Percentiles rank a stretch among this genome's conserved stretches.
phyloP scores from a whole-genome alignment of 768 basidiomycete genomes.

The Lactarius indigo region DNA sequence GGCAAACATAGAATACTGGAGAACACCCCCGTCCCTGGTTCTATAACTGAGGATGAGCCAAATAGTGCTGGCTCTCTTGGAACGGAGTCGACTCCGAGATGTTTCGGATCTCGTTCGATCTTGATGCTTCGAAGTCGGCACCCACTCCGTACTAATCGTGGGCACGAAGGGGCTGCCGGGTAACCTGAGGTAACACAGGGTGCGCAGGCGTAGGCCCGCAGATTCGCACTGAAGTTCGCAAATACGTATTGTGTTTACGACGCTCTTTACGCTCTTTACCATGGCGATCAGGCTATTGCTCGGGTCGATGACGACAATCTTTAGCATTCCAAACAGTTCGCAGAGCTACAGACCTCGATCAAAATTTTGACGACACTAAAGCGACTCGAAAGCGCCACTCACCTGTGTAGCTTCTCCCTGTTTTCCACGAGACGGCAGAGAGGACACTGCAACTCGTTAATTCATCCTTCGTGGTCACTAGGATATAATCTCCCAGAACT shows the following conservation, averaged over 20 bases:
- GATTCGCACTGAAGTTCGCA: slow-evolving; percentile 7
- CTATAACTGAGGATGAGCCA: neutral
- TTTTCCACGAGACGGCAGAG: slow-evolving; percentile 17
- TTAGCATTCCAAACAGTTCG: neutral
- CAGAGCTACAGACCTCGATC: neutral
- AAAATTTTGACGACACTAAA: neutral
- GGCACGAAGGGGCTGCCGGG: neutral
- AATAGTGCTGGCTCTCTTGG: slow-evolving; percentile 8
- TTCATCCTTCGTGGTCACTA: neutral
- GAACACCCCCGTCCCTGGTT: neutral
- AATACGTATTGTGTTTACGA: neutral
- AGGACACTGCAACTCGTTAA: neutral
- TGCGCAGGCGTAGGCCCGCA: neutral
- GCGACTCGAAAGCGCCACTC: neutral
- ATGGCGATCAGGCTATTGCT: slow-evolving; percentile 4
- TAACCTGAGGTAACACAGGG: slow-evolving; percentile 9
- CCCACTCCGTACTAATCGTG: slow-evolving; percentile 3
- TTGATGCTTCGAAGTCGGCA: neutral
- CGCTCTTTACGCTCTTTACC: neutral
- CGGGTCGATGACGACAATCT: slow-evolving; percentile 2
- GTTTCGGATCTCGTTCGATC: neutral
- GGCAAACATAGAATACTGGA: neutral
- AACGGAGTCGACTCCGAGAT: slow-evolving; percentile 9
- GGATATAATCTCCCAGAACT: slow-evolving; percentile 13
- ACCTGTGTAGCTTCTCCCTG: slow-evolving; percentile 1